phyloP scores from a whole-genome alignment of 495 filamentous ascomycete genomes.

The Talaromyces trachyspermus region DNA sequence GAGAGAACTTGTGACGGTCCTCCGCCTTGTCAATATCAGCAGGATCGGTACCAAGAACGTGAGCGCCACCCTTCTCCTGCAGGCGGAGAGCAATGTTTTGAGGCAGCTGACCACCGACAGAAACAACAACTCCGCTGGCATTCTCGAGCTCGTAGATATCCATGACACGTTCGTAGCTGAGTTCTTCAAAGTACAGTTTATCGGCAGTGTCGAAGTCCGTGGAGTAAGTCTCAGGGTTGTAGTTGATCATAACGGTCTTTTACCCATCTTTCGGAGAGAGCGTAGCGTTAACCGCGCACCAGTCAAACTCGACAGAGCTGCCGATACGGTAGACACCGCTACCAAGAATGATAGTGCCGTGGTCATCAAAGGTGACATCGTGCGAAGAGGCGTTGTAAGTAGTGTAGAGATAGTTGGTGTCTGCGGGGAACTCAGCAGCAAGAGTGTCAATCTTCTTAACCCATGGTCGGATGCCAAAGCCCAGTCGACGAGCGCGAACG shows the following conservation, averaged over 20 bases:
- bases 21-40: conserved; percentile 95
- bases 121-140: conserved; percentile 85
- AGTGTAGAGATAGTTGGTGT: conserved; percentile 96
- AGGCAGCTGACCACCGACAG: conserved; percentile 90
- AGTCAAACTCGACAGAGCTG: conserved; percentile 97
- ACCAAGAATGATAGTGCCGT: conserved; percentile 82
- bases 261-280: conserved; percentile 76
- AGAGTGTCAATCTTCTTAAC: conserved; percentile 98
- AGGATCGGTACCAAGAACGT: conserved; percentile 85
- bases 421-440: conserved; percentile 94
- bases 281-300: conserved; percentile 94
- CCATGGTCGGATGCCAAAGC: conserved; percentile 79
- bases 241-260: conserved; percentile 99
- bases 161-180: conserved; percentile 96
- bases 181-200: conserved; percentile 92
- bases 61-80: conserved; percentile 84
- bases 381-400: conserved; percentile 97
- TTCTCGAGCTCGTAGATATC: conserved; percentile 95
- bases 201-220: conserved; percentile 96
- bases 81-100: conserved; percentile 95
- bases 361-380: conserved; percentile 92
- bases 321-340: conserved; percentile 96
- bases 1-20: conserved; percentile 95
- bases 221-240: conserved; percentile 80
- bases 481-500: conserved; percentile 75